Conservation (phyloP, 768 basidiomycete species). For the Tulasnella sp. region DNA sequence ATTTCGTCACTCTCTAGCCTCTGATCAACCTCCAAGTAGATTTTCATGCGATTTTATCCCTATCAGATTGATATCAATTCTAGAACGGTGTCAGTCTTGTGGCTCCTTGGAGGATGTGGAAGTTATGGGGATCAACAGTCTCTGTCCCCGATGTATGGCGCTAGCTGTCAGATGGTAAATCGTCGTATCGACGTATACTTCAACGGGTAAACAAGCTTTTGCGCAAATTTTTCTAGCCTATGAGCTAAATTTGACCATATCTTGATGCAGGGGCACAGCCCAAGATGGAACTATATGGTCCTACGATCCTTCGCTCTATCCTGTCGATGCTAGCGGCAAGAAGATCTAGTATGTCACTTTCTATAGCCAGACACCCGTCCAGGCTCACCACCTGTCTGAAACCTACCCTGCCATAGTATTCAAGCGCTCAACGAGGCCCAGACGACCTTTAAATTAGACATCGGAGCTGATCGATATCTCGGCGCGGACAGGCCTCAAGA, state of each 20-base stretch:
- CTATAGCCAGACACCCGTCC: too few relatives aligned
- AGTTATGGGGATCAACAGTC: neutral
- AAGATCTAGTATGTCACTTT: neutral
- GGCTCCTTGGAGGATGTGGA: neutral
- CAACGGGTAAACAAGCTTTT: neutral
- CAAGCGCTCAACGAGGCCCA: neutral
- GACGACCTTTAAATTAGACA: neutral
- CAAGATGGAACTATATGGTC: neutral
- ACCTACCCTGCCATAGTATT: neutral
- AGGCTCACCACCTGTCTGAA: neutral
- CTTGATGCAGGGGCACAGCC: neutral
- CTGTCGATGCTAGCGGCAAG: neutral
- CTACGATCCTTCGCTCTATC: neutral
- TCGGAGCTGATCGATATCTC: neutral
- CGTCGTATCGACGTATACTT: neutral
- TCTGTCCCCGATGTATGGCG: neutral
- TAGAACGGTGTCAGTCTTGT: neutral
- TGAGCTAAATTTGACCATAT: neutral
- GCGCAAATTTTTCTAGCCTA: neutral
- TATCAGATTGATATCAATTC: too few relatives aligned
- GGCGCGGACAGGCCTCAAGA: neutral
- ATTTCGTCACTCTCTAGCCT: too few relatives aligned
- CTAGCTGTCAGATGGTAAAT: neutral
- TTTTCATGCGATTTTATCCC: too few relatives aligned
- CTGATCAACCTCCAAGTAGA: too few relatives aligned